Conservation (phyloP, 495 filamentous ascomycete species). For the Penicillium odoratum region DNA sequence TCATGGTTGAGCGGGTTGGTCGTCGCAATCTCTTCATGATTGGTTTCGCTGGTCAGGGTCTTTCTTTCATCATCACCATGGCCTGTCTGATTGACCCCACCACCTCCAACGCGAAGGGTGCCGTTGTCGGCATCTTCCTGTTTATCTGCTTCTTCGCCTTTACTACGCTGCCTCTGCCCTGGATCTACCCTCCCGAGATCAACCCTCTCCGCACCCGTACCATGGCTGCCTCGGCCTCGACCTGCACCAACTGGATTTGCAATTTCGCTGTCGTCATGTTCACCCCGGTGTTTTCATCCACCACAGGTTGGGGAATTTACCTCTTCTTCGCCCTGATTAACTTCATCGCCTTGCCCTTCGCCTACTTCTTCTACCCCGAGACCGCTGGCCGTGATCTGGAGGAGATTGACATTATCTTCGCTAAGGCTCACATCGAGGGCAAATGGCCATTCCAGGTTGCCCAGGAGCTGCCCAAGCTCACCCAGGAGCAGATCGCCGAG, state of each 20-base stretch:
- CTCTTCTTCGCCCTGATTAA: slow-evolving; percentile 72
- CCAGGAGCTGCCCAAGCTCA: slow-evolving; percentile 38
- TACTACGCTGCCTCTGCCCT: slow-evolving; percentile 51
- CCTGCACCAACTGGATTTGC: slow-evolving; percentile 48
- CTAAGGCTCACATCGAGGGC: slow-evolving; percentile 42
- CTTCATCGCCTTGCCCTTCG: slow-evolving; percentile 60
- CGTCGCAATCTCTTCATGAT: slow-evolving; percentile 70
- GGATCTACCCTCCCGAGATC: slow-evolving; percentile 77
- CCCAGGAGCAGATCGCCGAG: slow-evolving; percentile 31
- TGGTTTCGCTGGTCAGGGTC: slow-evolving; percentile 60
- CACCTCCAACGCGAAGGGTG: slow-evolving; percentile 33
- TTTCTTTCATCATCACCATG: slow-evolving; percentile 40
- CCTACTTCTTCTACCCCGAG: slow-evolving; percentile 72
- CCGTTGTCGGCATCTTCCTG: slow-evolving; percentile 41
- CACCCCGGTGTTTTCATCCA: slow-evolving; percentile 40
- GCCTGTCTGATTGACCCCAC: slow-evolving; percentile 28
- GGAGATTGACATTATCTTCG: slow-evolving; percentile 63
- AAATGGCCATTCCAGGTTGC: slow-evolving; percentile 40
- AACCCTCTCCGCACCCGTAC: slow-evolving; percentile 72
- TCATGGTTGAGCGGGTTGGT: slow-evolving; percentile 70
- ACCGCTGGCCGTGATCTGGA: slow-evolving; percentile 68
- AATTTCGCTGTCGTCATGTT: slow-evolving; percentile 52
- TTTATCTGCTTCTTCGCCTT: slow-evolving; percentile 44
- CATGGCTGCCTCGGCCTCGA: slow-evolving; percentile 54
- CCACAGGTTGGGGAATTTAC: slow-evolving; percentile 37